Conservation (phyloP, 768 basidiomycete species). For the Dictyophora rubrovolvata region DNA sequence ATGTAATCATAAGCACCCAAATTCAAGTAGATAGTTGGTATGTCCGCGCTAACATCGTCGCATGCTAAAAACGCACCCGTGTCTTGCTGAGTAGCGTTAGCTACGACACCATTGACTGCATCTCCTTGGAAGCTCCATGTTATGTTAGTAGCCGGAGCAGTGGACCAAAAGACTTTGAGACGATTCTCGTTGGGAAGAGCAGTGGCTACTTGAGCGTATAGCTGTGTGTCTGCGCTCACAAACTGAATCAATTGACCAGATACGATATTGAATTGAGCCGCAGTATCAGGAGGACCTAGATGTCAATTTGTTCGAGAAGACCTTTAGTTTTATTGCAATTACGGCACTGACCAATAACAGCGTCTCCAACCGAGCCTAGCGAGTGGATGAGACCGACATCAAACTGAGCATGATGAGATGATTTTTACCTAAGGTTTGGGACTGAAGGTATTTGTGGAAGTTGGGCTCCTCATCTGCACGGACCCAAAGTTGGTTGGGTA, state of each 20-base stretch:
- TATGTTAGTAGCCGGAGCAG: slow-evolving; percentile 5
- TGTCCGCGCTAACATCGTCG: slow-evolving; percentile 21
- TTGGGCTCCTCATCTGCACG: slow-evolving; percentile 47
- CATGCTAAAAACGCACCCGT: slow-evolving; percentile 11
- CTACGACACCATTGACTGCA: slow-evolving; percentile 8
- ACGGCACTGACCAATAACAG: slow-evolving; percentile 37
- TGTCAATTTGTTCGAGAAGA: background rate
- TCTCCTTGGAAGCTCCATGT: slow-evolving; percentile 11
- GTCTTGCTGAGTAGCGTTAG: slow-evolving; percentile 8
- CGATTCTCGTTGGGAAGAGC: slow-evolving; percentile 3
- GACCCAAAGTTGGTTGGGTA: slow-evolving; percentile 43
- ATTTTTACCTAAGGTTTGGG: slow-evolving; percentile 14
- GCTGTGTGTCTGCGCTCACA: slow-evolving; percentile 4
- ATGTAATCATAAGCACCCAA: slow-evolving; percentile 43
- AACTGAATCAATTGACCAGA: slow-evolving; percentile 47
- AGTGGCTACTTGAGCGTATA: slow-evolving; percentile 8
- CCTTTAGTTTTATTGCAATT: background rate
- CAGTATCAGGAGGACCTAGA: slow-evolving; percentile 18
- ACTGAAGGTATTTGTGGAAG: slow-evolving; percentile 54
- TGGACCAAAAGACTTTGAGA: slow-evolving; percentile 10
- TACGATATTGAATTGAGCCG: slow-evolving; percentile 48
- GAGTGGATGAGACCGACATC: background rate
- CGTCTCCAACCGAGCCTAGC: slow-evolving; percentile 14
- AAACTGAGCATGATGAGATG: background rate
- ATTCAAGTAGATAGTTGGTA: slow-evolving; percentile 38